These are phyloP conservation scores for Neurospora sp. DNA, from an alignment of 2,329 filamentous ascomycete genomes.

Conservation along the genomic window DNA sequence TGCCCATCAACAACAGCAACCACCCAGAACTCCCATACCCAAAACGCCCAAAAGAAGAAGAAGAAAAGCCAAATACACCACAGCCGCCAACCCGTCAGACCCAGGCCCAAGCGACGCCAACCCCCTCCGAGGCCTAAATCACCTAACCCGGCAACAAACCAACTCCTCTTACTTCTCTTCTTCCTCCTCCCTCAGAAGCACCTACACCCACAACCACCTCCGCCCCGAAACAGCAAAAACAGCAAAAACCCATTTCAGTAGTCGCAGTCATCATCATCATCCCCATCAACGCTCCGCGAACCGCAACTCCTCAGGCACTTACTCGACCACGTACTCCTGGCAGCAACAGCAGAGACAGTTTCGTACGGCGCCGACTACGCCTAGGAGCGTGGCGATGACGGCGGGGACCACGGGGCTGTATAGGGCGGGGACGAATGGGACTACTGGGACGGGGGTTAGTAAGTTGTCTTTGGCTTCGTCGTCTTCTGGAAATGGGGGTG, in stretches of 20 bases:
- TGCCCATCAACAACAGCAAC: not conserved
- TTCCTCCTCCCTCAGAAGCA: not conserved
- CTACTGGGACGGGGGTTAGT: constrained; percentile 16
- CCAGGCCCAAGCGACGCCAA: constrained; percentile 15
- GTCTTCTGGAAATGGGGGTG: constrained; percentile 5
- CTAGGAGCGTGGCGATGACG: constrained; percentile 30
- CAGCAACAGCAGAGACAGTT: constrained; percentile 31
- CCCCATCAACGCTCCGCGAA: constrained; percentile 17
- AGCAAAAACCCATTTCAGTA: constrained; percentile 16
- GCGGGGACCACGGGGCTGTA: constrained; percentile 21
- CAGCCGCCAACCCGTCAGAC: constrained; percentile 3
- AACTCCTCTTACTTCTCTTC: constrained; percentile 8
- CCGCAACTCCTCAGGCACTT: constrained; percentile 30
- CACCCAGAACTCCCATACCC: constrained; percentile 5
- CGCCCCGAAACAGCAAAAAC: constrained; percentile 8
- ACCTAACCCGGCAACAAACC: not conserved
- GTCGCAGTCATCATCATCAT: constrained; percentile 20
- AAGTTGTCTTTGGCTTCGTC: constrained; percentile 20
- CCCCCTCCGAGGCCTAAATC: not conserved
- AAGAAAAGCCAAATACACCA: constrained; percentile 4
- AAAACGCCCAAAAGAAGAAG: constrained; percentile 3
- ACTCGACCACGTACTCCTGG: not conserved
- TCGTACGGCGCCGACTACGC: constrained; percentile 44
- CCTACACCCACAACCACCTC: not conserved
- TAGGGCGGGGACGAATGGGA: constrained; percentile 19